Percentiles rank a stretch among this genome's conserved stretches.
phyloP scores from a whole-genome alignment of 352 stramenopile genomes.

The Phytophthora tubulina region DNA sequence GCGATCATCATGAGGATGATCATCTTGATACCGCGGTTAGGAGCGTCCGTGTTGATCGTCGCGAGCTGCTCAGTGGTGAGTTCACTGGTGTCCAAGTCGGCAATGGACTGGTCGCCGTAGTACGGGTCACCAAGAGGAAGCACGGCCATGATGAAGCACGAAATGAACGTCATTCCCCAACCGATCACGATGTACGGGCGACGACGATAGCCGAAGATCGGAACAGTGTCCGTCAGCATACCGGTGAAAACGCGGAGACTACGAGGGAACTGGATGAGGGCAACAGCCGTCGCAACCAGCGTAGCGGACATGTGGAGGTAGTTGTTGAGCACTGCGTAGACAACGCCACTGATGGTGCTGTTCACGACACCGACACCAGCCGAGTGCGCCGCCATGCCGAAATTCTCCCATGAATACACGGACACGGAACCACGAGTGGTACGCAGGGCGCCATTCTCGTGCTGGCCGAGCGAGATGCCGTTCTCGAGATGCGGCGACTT shows the following conservation, averaged over 20 bases:
- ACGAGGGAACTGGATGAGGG: constrained; percentile 61
- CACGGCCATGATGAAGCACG: constrained; percentile 58
- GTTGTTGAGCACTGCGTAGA: constrained; percentile 72
- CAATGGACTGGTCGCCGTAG: constrained; percentile 51
- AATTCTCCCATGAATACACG: constrained; percentile 53
- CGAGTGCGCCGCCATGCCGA: constrained; percentile 59
- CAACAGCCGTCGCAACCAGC: constrained; percentile 55
- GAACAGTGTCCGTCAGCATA: constrained; percentile 80
- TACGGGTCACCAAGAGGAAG: constrained; percentile 60
- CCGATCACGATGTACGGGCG: constrained; percentile 87
- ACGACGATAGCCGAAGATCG: constrained; percentile 82
- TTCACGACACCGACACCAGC: constrained; percentile 59
- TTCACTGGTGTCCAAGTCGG: constrained; percentile 35
- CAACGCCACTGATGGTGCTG: constrained; percentile 52
- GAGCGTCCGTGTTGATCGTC: constrained; percentile 55
- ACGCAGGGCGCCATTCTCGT: constrained; percentile 51
- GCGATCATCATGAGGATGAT: constrained; percentile 77
- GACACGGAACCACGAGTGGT: constrained; percentile 45
- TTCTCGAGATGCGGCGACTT: constrained; percentile 44
- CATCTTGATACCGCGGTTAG: constrained; percentile 58
- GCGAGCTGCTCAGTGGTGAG: constrained; percentile 47
- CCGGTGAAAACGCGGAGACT: constrained; percentile 71
- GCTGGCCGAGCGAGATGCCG: constrained; percentile 12
- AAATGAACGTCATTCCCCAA: constrained; percentile 52
- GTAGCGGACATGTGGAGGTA: constrained; percentile 72